These are phyloP conservation scores for Eucalyptus decipiens DNA, from an alignment of 345 rosid genomes.

Conservation along the genomic window DNA sequence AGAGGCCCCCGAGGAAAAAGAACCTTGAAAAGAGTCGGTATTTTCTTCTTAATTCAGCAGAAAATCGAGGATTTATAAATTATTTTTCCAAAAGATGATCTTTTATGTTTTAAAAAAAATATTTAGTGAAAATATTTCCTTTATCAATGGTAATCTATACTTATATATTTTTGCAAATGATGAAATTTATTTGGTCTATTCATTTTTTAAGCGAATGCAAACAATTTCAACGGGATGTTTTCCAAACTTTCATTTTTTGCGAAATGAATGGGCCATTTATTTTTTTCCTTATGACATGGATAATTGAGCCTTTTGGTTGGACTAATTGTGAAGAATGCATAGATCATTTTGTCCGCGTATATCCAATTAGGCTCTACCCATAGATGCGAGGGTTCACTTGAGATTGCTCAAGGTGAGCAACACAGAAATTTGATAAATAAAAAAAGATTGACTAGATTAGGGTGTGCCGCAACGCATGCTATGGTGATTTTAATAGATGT, in stretches of 20 bases:
- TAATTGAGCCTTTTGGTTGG: not conserved
- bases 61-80: too few species aligned
- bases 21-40: not conserved
- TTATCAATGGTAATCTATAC: too few species aligned
- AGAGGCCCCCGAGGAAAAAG: not conserved
- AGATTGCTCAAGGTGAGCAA: not conserved
- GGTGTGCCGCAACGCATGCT: not conserved
- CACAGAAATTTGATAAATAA: not conserved
- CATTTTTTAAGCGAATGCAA: not conserved
- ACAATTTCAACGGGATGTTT: fast-evolving
- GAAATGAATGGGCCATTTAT: fast-evolving
- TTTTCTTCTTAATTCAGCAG: not conserved
- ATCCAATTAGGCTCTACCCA: not conserved
- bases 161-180: not conserved
- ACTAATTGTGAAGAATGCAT: too few species aligned
- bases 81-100: not conserved
- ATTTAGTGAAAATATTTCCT: not conserved
- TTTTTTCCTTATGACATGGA: not conserved
- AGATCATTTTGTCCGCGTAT: not conserved
- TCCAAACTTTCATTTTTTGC: fast-evolving
- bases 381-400: fast-evolving
- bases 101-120: not conserved
- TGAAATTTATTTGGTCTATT: not conserved
- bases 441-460: not conserved
- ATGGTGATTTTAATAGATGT: not conserved